Evolutionary conservation across 495 filamentous ascomycete genomes (phyloP).

Genomic region (Hypoxylon perforatum): DNA sequence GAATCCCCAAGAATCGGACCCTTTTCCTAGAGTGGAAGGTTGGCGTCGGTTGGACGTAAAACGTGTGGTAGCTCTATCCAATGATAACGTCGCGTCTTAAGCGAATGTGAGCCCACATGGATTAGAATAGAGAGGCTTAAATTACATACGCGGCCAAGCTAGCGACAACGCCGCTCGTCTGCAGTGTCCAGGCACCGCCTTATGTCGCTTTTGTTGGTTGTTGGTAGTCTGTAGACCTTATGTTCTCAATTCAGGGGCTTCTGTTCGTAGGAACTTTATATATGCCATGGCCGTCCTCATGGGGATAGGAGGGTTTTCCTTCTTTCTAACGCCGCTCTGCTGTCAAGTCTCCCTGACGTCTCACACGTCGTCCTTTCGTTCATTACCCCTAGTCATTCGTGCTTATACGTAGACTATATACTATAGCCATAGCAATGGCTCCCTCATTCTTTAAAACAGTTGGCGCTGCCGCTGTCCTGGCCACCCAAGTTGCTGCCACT

Average conservation of each 20-base stretch:
- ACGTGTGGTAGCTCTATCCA: constrained; percentile 23
- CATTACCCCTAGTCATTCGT: constrained; percentile 37
- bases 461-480: constrained; percentile 52
- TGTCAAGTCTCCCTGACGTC: constrained; percentile 54
- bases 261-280: constrained; percentile 13
- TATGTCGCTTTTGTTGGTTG: no score
- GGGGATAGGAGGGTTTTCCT: constrained; percentile 2
- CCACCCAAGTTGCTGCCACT: constrained; percentile 45
- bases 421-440: constrained; percentile 52
- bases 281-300: constrained; percentile 12
- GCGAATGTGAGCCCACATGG: constrained; percentile 21
- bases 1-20: constrained; percentile 15
- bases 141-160: background rate
- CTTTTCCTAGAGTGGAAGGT: constrained; percentile 33
- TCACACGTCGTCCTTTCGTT: constrained; percentile 61
- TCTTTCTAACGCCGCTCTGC: constrained; percentile 15
- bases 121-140: constrained; percentile 4
- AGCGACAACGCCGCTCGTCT: constrained; percentile 20
- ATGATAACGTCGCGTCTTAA: constrained; percentile 14
- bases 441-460: constrained; percentile 53
- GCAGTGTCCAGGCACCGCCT: constrained; percentile 26
- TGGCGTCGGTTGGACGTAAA: constrained; percentile 16
- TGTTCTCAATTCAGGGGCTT: constrained; percentile 25
- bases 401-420: constrained; percentile 17
- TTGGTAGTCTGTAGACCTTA: constrained; percentile 2